phyloP scores from a whole-genome alignment of 2,329 filamentous ascomycete species.

The Drechslerella dactyloides region DNA sequence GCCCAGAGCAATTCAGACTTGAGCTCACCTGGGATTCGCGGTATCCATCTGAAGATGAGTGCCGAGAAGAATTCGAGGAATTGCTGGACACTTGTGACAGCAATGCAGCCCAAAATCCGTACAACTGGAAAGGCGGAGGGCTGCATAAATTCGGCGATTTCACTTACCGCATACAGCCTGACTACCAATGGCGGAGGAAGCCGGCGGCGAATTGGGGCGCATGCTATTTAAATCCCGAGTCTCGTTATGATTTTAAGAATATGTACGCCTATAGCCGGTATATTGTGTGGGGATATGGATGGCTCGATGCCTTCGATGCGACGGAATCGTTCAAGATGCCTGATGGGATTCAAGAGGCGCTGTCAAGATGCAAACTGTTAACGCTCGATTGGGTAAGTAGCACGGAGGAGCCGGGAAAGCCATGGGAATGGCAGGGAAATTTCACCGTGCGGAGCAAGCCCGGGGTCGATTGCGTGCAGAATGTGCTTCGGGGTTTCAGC shows the following conservation, averaged over 20 bases:
- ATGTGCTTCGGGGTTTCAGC: conserved; percentile 13
- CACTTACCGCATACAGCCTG: conserved; percentile 8
- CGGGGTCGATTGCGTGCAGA: conserved; percentile 9
- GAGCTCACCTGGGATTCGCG: conserved; percentile 1
- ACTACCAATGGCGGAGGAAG: conserved; percentile 4
- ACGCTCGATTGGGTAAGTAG: conserved; percentile 9
- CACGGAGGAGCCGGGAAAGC: conserved; percentile 4
- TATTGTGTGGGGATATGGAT: conserved; percentile 21
- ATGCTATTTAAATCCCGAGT: background rate
- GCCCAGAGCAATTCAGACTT: conserved; percentile 10
- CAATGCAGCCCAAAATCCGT: background rate
- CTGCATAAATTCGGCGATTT: background rate
- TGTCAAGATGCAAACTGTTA: conserved; percentile 4
- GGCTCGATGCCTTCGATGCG: background rate
- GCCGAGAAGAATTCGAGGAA: conserved; percentile 4
- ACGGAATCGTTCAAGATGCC: background rate
- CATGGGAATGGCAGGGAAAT: conserved; percentile 34
- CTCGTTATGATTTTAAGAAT: conserved; percentile 2
- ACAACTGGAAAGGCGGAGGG: conserved; percentile 12
- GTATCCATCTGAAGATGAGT: conserved; percentile 11
- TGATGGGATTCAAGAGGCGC: background rate
- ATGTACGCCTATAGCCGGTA: conserved; percentile 9
- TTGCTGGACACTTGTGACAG: conserved; percentile 12
- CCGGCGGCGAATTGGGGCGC: conserved; percentile 10
- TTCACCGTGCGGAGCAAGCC: background rate